phyloP scores from a whole-genome alignment of 768 basidiomycete genomes.

The Daedaleopsis sinensis region DNA sequence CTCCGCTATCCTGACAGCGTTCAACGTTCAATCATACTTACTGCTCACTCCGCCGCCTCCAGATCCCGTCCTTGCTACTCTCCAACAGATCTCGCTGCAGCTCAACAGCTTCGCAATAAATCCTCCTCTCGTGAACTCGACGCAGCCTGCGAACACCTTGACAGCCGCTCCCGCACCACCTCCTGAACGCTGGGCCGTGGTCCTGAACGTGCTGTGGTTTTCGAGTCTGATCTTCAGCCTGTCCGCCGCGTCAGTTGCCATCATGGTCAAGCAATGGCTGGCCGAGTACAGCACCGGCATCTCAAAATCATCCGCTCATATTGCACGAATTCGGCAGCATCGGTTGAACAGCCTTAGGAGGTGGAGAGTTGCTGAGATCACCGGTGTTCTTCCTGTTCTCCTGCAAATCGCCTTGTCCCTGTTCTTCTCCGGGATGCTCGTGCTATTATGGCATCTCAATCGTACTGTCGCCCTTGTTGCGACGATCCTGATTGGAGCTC shows the following conservation, averaged over 20 bases:
- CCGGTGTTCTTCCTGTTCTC: conserved; percentile 16
- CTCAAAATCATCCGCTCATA: conserved; percentile 20
- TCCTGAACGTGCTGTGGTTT: conserved; percentile 19
- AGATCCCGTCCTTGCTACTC: background rate
- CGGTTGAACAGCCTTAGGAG: conserved; percentile 21
- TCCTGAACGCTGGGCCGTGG: background rate
- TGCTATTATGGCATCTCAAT: conserved; percentile 20
- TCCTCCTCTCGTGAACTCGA: background rate
- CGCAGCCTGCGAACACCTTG: background rate
- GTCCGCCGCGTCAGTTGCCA: conserved; percentile 14
- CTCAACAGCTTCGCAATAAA: background rate
- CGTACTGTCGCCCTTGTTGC: conserved; percentile 11
- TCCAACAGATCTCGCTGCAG: conserved; percentile 8
- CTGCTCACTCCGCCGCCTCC: conserved; percentile 4
- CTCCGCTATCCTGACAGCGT: conserved; percentile 24
- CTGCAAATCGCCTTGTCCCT: conserved; percentile 22
- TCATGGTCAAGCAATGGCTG: conserved; percentile 23
- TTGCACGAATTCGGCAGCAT: conserved; percentile 23
- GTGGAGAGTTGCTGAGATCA: conserved; percentile 22
- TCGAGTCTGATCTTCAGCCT: conserved; percentile 17
- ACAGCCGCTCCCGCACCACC: background rate
- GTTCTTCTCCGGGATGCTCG: conserved; percentile 26
- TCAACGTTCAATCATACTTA: conserved; percentile 13
- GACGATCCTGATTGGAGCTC: background rate
- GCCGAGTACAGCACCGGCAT: conserved; percentile 16